Percentiles rank a stretch among this genome's conserved stretches.
phyloP scores from a whole-genome alignment of 2,329 filamentous ascomycete species.

The Bertia moriformis region DNA sequence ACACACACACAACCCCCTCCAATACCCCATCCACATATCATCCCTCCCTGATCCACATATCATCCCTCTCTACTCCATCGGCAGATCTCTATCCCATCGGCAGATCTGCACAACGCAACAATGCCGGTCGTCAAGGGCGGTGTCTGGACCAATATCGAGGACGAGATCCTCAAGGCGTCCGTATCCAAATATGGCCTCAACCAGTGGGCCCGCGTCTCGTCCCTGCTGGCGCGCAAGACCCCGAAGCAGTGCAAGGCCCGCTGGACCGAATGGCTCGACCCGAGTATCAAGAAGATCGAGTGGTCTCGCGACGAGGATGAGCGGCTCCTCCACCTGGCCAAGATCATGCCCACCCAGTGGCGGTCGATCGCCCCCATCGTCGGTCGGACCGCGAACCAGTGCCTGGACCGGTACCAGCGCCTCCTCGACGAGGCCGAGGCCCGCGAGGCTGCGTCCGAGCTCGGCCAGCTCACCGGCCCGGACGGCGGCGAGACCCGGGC shows the following conservation, averaged over 20 bases:
- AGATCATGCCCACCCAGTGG: conserved; percentile 99
- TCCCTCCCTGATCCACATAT: background rate
- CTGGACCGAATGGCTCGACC: conserved; percentile 97
- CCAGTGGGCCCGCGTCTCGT: conserved; percentile 97
- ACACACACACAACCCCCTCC: no score
- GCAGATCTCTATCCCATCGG: background rate
- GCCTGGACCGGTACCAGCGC: conserved; percentile 91
- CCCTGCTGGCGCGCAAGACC: conserved; percentile 89
- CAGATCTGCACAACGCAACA: conserved; percentile 16
- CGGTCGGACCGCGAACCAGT: conserved; percentile 90
- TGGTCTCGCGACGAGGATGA: conserved; percentile 99
- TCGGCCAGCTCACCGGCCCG: conserved; percentile 73
- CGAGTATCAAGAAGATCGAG: conserved; percentile 94
- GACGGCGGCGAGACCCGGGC: conserved; percentile 76
- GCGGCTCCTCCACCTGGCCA: conserved; percentile 87
- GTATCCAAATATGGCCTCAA: conserved; percentile 91
- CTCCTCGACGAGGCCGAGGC: conserved; percentile 91
- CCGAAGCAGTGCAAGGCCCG: conserved; percentile 98
- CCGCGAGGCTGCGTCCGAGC: conserved; percentile 62
- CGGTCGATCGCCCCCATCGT: conserved; percentile 94
- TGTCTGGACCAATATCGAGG: conserved; percentile 66
- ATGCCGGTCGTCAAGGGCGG: conserved; percentile 66
- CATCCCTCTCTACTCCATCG: background rate
- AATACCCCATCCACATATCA: no score
- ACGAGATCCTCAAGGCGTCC: conserved; percentile 93